Percentiles rank a stretch among this genome's conserved stretches.
Conservation (phyloP, 78 protist species). For the Anaeramoeba ignava region DNA sequence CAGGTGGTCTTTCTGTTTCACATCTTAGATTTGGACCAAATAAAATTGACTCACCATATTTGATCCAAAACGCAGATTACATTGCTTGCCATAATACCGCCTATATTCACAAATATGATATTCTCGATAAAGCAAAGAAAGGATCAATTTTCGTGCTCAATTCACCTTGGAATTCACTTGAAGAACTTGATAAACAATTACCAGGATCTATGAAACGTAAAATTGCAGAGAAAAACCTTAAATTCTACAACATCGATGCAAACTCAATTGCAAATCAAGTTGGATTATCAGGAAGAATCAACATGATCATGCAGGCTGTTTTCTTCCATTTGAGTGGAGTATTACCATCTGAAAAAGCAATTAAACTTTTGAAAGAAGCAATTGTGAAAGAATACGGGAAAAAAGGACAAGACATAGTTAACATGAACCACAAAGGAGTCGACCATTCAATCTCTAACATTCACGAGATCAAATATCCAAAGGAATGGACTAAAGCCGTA, state of each 20-base stretch:
- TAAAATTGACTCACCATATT: conserved; percentile 35
- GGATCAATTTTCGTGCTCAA: conserved; percentile 43
- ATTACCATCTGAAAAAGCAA: conserved; percentile 37
- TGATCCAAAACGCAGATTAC: conserved; percentile 44
- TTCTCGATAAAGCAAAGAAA: conserved; percentile 6
- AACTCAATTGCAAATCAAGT: conserved; percentile 20
- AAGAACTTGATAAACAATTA: conserved; percentile 20
- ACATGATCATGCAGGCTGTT: conserved; percentile 58
- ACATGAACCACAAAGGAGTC: conserved; percentile 27
- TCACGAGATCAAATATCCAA: conserved; percentile 6
- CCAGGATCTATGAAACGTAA: conserved; percentile 23
- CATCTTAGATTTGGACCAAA: conserved; percentile 53
- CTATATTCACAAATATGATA: conserved; percentile 30
- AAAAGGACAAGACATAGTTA: conserved; percentile 48
- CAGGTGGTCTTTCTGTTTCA: conserved; percentile 50
- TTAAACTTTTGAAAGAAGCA: conserved; percentile 25
- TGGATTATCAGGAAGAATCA: conserved; percentile 37
- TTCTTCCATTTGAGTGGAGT: conserved; percentile 52
- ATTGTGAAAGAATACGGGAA: conserved; percentile 16
- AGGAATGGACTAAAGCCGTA: conserved; percentile 15
- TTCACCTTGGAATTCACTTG: conserved; percentile 22
- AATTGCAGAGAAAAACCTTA: conserved; percentile 22
- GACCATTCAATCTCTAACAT: conserved; percentile 22
- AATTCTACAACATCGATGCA: conserved; percentile 51
- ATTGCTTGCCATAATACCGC: conserved; percentile 50